Conservation (phyloP, 2,329 filamentous ascomycete species). For the Fusarium irregulare region DNA sequence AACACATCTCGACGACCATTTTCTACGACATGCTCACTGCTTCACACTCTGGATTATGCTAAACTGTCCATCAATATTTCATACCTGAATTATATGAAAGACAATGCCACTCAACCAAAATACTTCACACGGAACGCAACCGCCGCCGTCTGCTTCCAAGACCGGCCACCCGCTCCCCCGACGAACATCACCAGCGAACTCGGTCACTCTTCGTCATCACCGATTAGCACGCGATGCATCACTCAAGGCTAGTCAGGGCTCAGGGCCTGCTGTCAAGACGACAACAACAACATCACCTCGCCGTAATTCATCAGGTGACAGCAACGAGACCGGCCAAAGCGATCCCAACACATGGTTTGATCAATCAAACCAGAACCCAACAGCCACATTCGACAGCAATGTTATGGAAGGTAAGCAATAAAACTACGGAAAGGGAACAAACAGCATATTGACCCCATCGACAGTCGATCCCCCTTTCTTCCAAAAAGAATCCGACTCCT, state of each 20-base stretch:
- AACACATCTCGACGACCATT: constrained; percentile 13
- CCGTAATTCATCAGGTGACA: constrained; percentile 62
- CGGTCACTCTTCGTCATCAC: constrained; percentile 61
- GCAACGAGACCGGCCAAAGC: constrained; percentile 60
- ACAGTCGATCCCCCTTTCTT: constrained; percentile 66
- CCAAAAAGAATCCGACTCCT: constrained; percentile 64
- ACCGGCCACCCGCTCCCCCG: constrained; percentile 58
- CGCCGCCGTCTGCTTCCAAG: constrained; percentile 34
- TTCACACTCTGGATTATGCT: constrained; percentile 23
- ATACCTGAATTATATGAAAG: constrained; percentile 12
- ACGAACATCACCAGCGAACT: constrained; percentile 58
- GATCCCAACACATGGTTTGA: constrained; percentile 68
- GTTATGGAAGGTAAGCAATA: constrained; percentile 60
- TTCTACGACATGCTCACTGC: constrained; percentile 12
- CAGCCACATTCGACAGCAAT: constrained; percentile 54
- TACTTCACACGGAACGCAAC: constrained; percentile 42
- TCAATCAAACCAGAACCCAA: constrained; percentile 62
- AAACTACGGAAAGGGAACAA: background rate
- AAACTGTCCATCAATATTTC: constrained; percentile 7
- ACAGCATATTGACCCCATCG: constrained; percentile 4
- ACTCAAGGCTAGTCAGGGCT: constrained; percentile 44
- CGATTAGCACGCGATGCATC: constrained; percentile 58
- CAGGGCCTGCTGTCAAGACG: constrained; percentile 33
- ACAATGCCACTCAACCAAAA: constrained; percentile 47
- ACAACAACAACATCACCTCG: constrained; percentile 42